Evolutionary conservation across 2,329 filamentous ascomycete genomes (phyloP), one percentile per base, ranked within the genome.

Genomic region (Orbilia javanica): DNA sequence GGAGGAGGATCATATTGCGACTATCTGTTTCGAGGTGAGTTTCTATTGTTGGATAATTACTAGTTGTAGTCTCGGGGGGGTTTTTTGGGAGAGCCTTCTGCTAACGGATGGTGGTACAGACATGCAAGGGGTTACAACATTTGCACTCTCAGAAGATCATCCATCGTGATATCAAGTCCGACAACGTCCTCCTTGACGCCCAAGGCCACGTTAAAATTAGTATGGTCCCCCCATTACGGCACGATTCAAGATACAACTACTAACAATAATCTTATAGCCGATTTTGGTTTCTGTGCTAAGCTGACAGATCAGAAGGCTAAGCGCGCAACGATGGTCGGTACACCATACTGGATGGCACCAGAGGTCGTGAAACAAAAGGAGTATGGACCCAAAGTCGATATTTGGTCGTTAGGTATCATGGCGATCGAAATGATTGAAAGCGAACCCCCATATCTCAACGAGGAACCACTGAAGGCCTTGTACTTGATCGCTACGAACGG

Each of bases 381-480:
- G 85, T 99, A 99, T 83, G 96, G 95, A 44, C 92, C 93, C 83
- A 98, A 98, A 87, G 96, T 98, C 79, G 96, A 99, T 83, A 97
- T 98, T 83, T 99, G 96, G 96, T 97, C 94, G 31, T 87, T 99
- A 79, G 96, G 96, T 83, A 99, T 99, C 86, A 99, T 98, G 96
- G 95, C 96, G 25, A 98, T 99, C 83, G 96, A 99, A 85, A 97
- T 99, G 96, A 98, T 98, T 83, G 96, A 99, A 84, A 97, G 93
- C 18, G 96, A 99, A 85, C 96, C 96, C 4, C 96, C 96, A 0
- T 99, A 99, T 84, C 89, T 98, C 42, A 98, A 98, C 85, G 96
- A 98, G 85, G 95, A 98, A 85, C 96, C 96, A 0, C 89, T 99
- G 71, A 98, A 98, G 87, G 96, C 96, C 6, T 88, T 99, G 55